Percentiles rank a stretch among this genome's conserved stretches.
phyloP scores from a whole-genome alignment of 2,329 filamentous ascomycete genomes.

The Trichoderma cornu-damae region DNA sequence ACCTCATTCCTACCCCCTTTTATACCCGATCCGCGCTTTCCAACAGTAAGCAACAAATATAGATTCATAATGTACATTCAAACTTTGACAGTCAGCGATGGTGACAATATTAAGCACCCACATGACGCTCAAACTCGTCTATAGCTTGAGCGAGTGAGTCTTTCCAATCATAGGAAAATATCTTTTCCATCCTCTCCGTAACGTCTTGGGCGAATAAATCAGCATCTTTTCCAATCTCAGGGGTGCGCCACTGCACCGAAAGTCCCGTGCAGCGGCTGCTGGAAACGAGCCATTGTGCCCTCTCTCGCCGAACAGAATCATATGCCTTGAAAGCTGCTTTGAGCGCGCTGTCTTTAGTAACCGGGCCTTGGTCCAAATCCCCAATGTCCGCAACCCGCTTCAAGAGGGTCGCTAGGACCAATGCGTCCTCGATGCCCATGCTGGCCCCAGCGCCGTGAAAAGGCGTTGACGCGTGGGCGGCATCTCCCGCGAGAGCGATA shows the following conservation, averaged over 20 bases:
- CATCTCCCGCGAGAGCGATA: constrained; percentile 25
- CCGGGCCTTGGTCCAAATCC: background rate
- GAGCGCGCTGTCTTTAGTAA: background rate
- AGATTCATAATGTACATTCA: too few species aligned
- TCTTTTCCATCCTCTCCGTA: background rate
- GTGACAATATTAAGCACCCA: background rate
- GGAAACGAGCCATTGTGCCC: constrained; percentile 19
- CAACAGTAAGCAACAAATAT: too few species aligned
- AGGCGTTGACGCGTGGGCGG: constrained; percentile 26
- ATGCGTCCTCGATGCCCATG: constrained; percentile 28
- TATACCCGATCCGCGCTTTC: too few species aligned
- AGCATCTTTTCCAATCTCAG: background rate
- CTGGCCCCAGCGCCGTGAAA: constrained; percentile 27
- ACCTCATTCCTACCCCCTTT: too few species aligned
- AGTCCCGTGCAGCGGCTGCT: constrained; percentile 12
- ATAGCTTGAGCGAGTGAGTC: background rate
- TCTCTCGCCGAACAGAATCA: constrained; percentile 8
- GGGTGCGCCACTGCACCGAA: background rate
- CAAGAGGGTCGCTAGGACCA: constrained; percentile 5
- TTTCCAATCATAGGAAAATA: background rate
- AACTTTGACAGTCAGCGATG: too few species aligned
- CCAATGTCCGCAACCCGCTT: background rate
- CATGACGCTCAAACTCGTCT: background rate
- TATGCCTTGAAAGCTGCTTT: constrained; percentile 12
- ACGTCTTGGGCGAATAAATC: background rate